A percentile compares a stretch with the other conserved stretches of the same genome.
phyloP scores from a whole-genome alignment of 75 land plant species.

The Cunninghamia lanceolata region DNA sequence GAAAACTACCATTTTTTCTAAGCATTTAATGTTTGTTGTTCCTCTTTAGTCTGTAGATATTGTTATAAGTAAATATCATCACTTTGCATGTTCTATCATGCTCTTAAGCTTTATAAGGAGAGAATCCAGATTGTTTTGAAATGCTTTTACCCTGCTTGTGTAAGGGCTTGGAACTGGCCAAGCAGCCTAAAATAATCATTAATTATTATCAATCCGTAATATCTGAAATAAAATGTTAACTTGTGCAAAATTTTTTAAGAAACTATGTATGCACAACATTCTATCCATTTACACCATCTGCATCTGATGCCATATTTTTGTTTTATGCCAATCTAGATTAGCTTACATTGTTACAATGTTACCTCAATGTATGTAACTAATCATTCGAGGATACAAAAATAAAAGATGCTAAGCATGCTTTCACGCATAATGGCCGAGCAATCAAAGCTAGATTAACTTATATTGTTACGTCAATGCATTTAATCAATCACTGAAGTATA shows the following conservation, averaged over 20 bases:
- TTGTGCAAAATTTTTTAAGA: not conserved
- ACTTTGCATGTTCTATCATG: not conserved
- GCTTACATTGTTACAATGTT: not conserved
- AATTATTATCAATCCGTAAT: not conserved
- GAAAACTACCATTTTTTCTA: not conserved
- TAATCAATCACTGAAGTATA: not conserved
- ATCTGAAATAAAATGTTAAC: slow-evolving; percentile 1
- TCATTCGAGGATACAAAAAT: not conserved
- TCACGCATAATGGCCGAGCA: not conserved
- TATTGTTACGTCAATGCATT: too few relatives aligned
- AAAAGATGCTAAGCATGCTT: not conserved
- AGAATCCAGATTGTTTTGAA: not conserved
- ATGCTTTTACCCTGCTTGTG: not conserved
- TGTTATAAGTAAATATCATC: not conserved
- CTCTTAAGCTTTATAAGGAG: not conserved
- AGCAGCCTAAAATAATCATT: not conserved
- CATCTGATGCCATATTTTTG: not conserved
- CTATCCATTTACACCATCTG: not conserved
- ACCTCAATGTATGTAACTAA: not conserved
- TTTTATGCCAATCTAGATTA: too few relatives aligned
- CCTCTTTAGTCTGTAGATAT: not conserved
- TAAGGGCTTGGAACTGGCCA: not conserved
- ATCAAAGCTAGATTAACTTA: not conserved
- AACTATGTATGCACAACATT: too few relatives aligned
- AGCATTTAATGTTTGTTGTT: not conserved